Evolutionary conservation across 805 yeast genomes (phyloP).

Genomic region (Komagataella pseudopastoris): DNA sequence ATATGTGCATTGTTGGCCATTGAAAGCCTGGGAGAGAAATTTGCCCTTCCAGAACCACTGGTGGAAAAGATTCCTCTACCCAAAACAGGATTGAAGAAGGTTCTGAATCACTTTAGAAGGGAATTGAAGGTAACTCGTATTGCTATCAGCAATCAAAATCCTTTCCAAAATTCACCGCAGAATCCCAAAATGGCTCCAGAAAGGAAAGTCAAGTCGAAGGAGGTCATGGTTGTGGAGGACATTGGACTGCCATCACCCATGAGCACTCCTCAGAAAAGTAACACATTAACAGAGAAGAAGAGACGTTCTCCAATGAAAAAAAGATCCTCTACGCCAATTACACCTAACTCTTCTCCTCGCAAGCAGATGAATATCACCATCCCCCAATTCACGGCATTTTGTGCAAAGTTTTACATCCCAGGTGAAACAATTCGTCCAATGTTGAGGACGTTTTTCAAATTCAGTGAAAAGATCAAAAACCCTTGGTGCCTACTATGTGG

Average conservation of each 20-base stretch:
- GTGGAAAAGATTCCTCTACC: conserved; percentile 46
- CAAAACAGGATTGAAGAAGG: conserved; percentile 21
- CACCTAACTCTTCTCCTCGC: neutral
- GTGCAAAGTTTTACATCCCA: conserved; percentile 55
- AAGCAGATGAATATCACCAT: neutral
- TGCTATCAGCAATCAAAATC: neutral
- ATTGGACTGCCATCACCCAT: neutral
- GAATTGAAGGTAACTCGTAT: conserved; percentile 19
- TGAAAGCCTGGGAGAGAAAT: conserved; percentile 28
- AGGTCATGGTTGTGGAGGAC: neutral
- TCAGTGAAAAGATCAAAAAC: conserved; percentile 38
- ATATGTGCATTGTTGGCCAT: conserved; percentile 52
- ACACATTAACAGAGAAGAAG: neutral
- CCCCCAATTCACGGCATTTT: conserved; percentile 28
- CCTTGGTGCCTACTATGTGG: conserved; percentile 68
- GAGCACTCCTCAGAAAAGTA: neutral
- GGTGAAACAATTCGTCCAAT: conserved; percentile 33
- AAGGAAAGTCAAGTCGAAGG: neutral
- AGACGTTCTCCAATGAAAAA: neutral
- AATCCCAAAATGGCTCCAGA: neutral
- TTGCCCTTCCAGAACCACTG: conserved; percentile 35
- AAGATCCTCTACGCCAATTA: neutral
- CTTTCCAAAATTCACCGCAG: conserved; percentile 6
- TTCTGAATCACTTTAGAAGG: conserved; percentile 31
- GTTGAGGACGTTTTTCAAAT: conserved; percentile 33